Evolutionary conservation across 2,329 filamentous ascomycete species (phyloP), one percentile per base, ranked within the genome.

Genomic region (Clonostachys solani): DNA sequence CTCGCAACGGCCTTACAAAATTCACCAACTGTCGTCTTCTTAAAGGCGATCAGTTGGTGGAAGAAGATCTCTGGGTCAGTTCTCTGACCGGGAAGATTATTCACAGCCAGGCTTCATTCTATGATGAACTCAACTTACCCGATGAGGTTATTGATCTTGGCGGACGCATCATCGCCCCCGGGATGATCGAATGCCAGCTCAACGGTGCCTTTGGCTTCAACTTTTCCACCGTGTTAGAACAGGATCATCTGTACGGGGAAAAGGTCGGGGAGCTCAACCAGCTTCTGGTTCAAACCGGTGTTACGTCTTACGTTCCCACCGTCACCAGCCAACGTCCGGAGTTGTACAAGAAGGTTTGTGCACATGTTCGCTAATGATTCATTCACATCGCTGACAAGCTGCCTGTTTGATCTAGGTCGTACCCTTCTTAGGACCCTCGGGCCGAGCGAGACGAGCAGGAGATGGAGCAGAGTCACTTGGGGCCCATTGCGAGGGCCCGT

Each of bases 141-240:
- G 88, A 92, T 61, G 69, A 83, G 55, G 84, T 85, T 46, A 75
- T 96, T 56, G 83, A 96, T 59, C 81, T 96, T 2, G 81, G 83
- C 45, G 89, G 90, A 49, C 89, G 89, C 57, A 92, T 96, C 54
- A 64, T 96, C 17, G 83, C 87, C 1, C 90, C 92, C 0, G 92
- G 92, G 23, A 78, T 96, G 60, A 94, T 96, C 56, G 92, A 96
- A 55, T 86, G 87, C 45, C 92, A 96, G 66, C 83, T 96, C 56
- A 96, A 96, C 60, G 92, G 92, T 43, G 91, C 88, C 10, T 92
- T 91, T 59, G 91, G 91, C 48, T 95, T 96, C 73, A 92, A 96
- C 71, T 96, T 95, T 65, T 94, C 89, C 4, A 82, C 83, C 2
- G 74, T 90, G 10, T 81, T 87, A n/a, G 76, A 84, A 15, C 81